Base-by-base conservation (phyloP, 768 basidiomycete genomes). In the Royoungia palumana region DNA sequence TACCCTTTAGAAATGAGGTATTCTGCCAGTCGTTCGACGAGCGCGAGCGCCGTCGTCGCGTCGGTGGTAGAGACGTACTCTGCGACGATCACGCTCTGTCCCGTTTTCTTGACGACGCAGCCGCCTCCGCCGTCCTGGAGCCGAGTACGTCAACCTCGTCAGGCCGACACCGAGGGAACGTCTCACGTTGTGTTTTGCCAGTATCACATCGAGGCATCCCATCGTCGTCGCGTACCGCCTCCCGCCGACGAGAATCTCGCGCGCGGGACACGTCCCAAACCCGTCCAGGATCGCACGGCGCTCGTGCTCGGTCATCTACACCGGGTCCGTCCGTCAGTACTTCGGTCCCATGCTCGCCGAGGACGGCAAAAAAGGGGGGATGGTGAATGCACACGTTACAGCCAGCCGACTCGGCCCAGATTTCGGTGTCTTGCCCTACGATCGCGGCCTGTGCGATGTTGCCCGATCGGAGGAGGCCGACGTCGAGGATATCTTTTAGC, bases 401-500 rank as follows among this genome's bases (percentile, higher is more conserved):
- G 17, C 41, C 56, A 17, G 56, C 41, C 4, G 65, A 68, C 44
- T 61, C 56, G n/a, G 67, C 67, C 65, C 65, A 67, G 19, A 66
- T 46, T 38, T 64, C 62, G 21, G 62, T 60, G 32, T 66, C 65
- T 47, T 58, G 53, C 2, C 65, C 67, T 14, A 67, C 51, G 58
- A 67, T 67, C 5, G 91, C 91, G 34, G 90, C 93, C 59, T 79
- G 77, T 21, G 72, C n/a, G 62, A 95, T 72, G 70, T 82, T 89
- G 56, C 80, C 82, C 53, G 72, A 83, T 30, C 81, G 87, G 58
- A 94, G 67, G 48, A 94, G 81, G 67, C 89, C 82, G 62, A 72
- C 74, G 66, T 94, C 88, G 68, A 93, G 87, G 72, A 91, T 90
- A 53, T 77, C 91, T 94, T n/a, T 62, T 24, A 22, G 28, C n/a